A percentile compares a stretch with the other conserved stretches of the same genome.
These are phyloP conservation scores for Aspergillus costaricaensis DNA, from an alignment of 2,329 filamentous ascomycete species.

Conservation along the genomic window DNA sequence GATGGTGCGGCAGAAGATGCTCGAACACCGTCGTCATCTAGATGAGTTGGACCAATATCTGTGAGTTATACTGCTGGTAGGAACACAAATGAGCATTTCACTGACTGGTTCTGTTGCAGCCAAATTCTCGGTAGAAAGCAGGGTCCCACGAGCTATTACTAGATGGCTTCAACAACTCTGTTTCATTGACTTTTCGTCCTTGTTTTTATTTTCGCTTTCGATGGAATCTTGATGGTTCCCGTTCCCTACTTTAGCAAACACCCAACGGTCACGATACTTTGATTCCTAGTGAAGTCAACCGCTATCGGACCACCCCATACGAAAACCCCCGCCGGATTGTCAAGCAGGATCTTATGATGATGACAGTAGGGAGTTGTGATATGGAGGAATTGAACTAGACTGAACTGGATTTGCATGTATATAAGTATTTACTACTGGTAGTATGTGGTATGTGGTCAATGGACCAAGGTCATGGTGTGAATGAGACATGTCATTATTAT, in stretches of 20 bases:
- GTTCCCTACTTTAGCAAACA: no score
- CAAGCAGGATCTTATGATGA: conserved; percentile 9
- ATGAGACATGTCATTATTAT: conserved; percentile 1
- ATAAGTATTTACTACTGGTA: neutral
- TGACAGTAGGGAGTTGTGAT: conserved; percentile 8
- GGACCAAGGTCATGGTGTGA: neutral
- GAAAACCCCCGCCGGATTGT: conserved; percentile 10
- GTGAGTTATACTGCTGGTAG: conserved; percentile 17
- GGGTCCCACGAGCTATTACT: neutral
- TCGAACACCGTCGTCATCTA: conserved; percentile 27
- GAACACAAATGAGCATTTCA: neutral
- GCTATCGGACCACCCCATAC: neutral
- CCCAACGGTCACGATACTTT: neutral
- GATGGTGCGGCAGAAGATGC: conserved; percentile 22
- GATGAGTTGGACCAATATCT: conserved; percentile 31
- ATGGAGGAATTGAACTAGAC: neutral
- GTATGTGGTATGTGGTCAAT: neutral
- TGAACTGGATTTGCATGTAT: conserved; percentile 1
- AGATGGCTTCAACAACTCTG: neutral
- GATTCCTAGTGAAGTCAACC: neutral
- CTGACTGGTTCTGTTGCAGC: conserved; percentile 1
- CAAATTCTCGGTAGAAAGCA: conserved; percentile 1
- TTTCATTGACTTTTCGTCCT: neutral
- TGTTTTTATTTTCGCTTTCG: neutral
- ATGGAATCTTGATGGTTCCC: neutral